Base-by-base conservation (phyloP, 1,284 basidiomycete genomes). In the Cutaneotrichosporon daszewskae region DNA sequence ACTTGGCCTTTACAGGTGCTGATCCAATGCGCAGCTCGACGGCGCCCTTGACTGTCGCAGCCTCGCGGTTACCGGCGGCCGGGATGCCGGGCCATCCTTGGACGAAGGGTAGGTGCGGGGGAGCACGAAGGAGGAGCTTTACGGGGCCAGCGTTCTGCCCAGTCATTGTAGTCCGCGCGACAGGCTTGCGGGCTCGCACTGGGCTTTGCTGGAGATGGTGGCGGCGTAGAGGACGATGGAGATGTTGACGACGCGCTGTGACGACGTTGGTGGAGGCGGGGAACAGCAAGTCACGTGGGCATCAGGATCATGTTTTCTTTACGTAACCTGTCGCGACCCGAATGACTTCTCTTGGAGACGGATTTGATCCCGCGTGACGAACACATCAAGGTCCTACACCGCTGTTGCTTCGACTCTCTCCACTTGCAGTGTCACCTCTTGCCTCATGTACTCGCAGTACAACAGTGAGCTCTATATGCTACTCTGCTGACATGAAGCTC, bases 1-100 rank as follows among this genome's bases (percentile, higher is more conserved):
- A 90, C 71, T 88, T 87, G 19, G 85, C 85, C 74, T 88, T 90
- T 59, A 85, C 79, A n/a, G 84, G 83, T 53, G 79, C 74, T 4
- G 54, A 73, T 10, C 79, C 81, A 17, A 82, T 75, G 26, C 87
- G 80, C 8, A 91, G 77, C 69, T 91, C 87, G 48, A 91, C 77
- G n/a, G 84, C 80, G 19, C 69, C 69, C 34, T 67, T 59, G 3
- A 70, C 61, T 1, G 58, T 62, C 20, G 68, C 56, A 7, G 48
- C 37, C 35, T 56, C 57, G 5, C 68, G 60, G 23, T 45, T 35
- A 2, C 50, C 53, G 13, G 45, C 52, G 8, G 49, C 33, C 5
- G 62, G 54, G 32, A 72, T 67, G 19, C 69, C 69, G 1, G 69
- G 68, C 40, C 53, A 67, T 5, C 65, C 67, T 50, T 70, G 67